Evolutionary conservation across 2,329 filamentous ascomycete genomes (phyloP).

Genomic region (Curvularia sp.): DNA sequence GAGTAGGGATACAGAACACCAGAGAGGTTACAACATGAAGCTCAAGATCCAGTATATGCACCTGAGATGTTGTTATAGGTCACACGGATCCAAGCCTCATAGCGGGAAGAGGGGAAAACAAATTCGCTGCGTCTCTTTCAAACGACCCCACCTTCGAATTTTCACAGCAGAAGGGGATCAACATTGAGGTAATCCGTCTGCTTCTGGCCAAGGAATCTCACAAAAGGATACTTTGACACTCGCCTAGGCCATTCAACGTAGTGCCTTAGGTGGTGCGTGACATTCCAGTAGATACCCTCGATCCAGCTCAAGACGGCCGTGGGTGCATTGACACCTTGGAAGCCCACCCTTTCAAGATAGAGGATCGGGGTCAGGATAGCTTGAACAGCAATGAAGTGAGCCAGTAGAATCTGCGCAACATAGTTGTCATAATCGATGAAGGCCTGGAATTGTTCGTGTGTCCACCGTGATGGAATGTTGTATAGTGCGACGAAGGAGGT

Average conservation of each 20-base stretch:
- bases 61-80: background rate
- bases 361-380: slow-evolving; percentile 55
- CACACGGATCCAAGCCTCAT: background rate
- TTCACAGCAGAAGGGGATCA: slow-evolving; percentile 6
- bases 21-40: background rate
- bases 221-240: slow-evolving; percentile 41
- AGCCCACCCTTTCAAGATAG: slow-evolving; percentile 44
- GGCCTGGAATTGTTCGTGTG: slow-evolving; percentile 52
- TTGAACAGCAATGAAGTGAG: slow-evolving; percentile 58
- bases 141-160: background rate
- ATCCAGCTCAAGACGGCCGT: slow-evolving; percentile 44
- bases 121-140: background rate
- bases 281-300: slow-evolving; percentile 43
- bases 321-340: slow-evolving; percentile 45
- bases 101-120: background rate
- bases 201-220: slow-evolving; percentile 37
- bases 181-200: slow-evolving; percentile 21
- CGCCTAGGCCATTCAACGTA: slow-evolving; percentile 43
- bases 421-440: slow-evolving; percentile 55
- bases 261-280: slow-evolving; percentile 32
- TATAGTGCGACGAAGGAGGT: slow-evolving; percentile 54
- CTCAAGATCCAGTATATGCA: background rate
- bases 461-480: slow-evolving; percentile 51
- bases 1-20: background rate
- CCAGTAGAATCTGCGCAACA: slow-evolving; percentile 54